phyloP scores from a whole-genome alignment of 2,329 filamentous ascomycete species.

The Penicillium sp. region DNA sequence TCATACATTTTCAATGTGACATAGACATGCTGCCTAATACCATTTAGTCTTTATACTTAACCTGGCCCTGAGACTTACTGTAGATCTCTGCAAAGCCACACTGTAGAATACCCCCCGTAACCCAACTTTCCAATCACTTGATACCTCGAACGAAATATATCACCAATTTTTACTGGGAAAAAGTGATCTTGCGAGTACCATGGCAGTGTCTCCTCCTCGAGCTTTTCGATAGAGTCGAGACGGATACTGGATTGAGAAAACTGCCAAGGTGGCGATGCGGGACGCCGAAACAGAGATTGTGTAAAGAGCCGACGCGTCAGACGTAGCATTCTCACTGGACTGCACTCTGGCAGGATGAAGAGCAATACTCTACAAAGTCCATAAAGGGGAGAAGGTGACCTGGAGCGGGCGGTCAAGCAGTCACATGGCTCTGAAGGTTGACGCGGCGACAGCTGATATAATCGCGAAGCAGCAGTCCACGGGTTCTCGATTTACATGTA shows the following conservation, averaged over 20 bases:
- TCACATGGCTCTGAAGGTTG: too few species aligned
- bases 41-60: constrained; percentile 1
- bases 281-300: constrained; percentile 3
- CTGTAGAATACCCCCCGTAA: constrained; percentile 13
- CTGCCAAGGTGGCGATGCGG: constrained; percentile 1
- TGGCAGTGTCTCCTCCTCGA: constrained; percentile 17
- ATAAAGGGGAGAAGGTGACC: too few species aligned
- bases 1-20: constrained; percentile 18
- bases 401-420: too few species aligned
- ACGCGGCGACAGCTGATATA: too few species aligned
- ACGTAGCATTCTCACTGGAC: constrained; percentile 6
- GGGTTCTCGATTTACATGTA: too few species aligned
- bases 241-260: constrained; percentile 1
- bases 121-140: constrained; percentile 16
- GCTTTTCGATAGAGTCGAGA: constrained; percentile 6
- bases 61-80: constrained; percentile 4
- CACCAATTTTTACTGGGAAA: constrained; percentile 14
- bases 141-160: constrained; percentile 16
- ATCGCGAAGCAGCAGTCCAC: too few species aligned
- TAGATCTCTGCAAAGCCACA: constrained; percentile 15
- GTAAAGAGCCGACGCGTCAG: constrained; percentile 2
- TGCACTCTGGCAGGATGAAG: background rate
- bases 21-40: constrained; percentile 8
- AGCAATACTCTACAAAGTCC: too few species aligned
- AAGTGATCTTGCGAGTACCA: constrained; percentile 10